Percentiles rank a stretch among this genome's conserved stretches.
These are phyloP conservation scores for Rubus idaeus DNA, from an alignment of 306 rosid species.

Conservation along the genomic window DNA sequence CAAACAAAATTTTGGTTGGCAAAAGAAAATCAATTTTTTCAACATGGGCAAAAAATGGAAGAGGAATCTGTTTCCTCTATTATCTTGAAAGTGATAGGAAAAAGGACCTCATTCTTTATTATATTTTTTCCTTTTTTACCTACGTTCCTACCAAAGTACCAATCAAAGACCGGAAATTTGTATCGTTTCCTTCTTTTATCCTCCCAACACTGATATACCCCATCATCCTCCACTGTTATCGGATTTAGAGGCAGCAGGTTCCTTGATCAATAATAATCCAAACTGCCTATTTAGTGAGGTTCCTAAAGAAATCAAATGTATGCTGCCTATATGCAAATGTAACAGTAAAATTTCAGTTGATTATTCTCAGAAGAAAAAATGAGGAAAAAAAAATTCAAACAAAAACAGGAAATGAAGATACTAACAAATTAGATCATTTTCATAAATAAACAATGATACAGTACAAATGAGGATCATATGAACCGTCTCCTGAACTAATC, in stretches of 20 bases:
- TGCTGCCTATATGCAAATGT: no score
- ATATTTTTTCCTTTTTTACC: not conserved
- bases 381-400: not conserved
- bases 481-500: not conserved
- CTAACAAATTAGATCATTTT: not conserved
- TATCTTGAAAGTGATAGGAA: not conserved
- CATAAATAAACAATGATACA: not conserved
- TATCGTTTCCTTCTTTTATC: no score
- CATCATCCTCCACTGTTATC: no score
- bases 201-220: no score
- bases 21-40: not conserved
- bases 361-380: not conserved
- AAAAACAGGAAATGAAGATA: not conserved
- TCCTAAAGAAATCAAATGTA: no score
- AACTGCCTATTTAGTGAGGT: no score
- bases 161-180: no score
- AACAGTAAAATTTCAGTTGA: no score
- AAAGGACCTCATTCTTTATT: not conserved
- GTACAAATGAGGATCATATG: not conserved
- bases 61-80: not conserved
- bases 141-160: not conserved
- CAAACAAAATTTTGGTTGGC: not conserved
- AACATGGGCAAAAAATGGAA: not conserved
- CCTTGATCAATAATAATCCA: no score
- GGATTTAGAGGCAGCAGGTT: no score